These are phyloP conservation scores for Lolium perenne DNA, from an alignment of 176 grass and related monocot genomes.

Conservation along the genomic window DNA sequence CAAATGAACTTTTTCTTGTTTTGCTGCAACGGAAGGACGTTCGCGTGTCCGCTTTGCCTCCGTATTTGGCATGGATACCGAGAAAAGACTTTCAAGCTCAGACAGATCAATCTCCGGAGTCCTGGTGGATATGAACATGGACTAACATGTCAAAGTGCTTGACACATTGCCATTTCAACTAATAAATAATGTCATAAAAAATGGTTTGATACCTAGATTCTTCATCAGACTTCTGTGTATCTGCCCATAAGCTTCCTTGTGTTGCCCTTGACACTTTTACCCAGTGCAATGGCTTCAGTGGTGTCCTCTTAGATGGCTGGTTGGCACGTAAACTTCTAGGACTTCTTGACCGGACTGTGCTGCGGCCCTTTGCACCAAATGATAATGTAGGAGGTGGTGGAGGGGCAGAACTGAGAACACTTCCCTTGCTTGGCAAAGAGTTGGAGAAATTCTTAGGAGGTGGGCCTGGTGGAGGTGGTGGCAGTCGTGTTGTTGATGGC, in stretches of 20 bases:
- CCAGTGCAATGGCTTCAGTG: constrained; percentile 91
- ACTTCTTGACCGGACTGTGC: constrained; percentile 53
- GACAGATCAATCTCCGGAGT: constrained; percentile 86
- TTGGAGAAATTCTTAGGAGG: constrained; percentile 35
- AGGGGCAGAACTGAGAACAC: constrained; percentile 42
- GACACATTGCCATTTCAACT: constrained; percentile 3
- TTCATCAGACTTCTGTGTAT: constrained; percentile 75
- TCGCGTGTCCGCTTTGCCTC: constrained; percentile 57
- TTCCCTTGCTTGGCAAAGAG: constrained; percentile 54
- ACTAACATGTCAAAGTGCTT: constrained; percentile 33
- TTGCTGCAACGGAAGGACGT: constrained; percentile 54
- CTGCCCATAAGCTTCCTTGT: constrained; percentile 95
- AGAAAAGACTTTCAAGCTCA: constrained; percentile 92
- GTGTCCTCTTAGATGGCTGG: constrained; percentile 71
- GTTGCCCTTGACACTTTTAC: constrained; percentile 90
- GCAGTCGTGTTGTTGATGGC: constrained; percentile 26
- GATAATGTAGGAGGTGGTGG: constrained; percentile 78
- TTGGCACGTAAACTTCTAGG: constrained; percentile 58
- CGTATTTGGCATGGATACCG: constrained; percentile 73
- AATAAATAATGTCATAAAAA: constrained; percentile 40
- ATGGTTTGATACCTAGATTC: constrained; percentile 50
- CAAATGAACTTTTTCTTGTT: constrained; percentile 82
- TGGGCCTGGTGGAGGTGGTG: constrained; percentile 51
- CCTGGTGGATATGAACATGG: constrained; percentile 54
- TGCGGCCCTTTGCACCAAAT: constrained; percentile 51